Conservation (phyloP, 306 rosid species). For the Quercus wislizeni region DNA sequence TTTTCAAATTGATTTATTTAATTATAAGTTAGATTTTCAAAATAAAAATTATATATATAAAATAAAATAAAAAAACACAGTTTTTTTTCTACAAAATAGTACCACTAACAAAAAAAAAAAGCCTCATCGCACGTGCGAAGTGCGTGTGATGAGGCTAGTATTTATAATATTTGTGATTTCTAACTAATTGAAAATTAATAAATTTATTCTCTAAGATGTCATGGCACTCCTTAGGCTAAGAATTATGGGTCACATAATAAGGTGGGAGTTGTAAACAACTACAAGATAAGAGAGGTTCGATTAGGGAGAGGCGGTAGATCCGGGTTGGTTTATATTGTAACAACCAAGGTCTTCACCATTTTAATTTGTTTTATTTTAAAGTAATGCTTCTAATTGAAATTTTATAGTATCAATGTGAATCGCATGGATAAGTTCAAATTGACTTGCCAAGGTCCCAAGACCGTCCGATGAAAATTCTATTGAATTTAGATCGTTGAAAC, state of each 20-base stretch:
- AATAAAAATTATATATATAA: no score
- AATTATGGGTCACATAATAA: neutral
- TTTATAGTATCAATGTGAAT: neutral
- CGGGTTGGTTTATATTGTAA: slow-evolving; percentile 12
- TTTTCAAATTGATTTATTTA: no score
- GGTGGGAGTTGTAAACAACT: slow-evolving; percentile 24
- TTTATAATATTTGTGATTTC: neutral
- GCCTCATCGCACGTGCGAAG: no score
- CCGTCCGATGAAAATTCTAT: neutral
- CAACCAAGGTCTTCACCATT: slow-evolving; percentile 10
- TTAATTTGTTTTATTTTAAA: neutral
- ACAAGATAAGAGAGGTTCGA: neutral
- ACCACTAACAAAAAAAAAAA: no score
- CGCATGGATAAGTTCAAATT: neutral
- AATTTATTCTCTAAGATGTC: slow-evolving; percentile 13
- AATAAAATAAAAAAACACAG: no score
- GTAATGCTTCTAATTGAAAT: neutral
- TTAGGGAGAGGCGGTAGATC: neutral
- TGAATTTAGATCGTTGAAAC: neutral
- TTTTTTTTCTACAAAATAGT: no score
- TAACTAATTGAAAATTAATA: neutral
- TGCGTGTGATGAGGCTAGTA: no score
- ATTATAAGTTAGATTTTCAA: no score
- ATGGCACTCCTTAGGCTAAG: neutral
- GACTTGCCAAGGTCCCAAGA: neutral